Conservation (phyloP, 768 basidiomycete genomes). For the Lactifluus volemus region DNA sequence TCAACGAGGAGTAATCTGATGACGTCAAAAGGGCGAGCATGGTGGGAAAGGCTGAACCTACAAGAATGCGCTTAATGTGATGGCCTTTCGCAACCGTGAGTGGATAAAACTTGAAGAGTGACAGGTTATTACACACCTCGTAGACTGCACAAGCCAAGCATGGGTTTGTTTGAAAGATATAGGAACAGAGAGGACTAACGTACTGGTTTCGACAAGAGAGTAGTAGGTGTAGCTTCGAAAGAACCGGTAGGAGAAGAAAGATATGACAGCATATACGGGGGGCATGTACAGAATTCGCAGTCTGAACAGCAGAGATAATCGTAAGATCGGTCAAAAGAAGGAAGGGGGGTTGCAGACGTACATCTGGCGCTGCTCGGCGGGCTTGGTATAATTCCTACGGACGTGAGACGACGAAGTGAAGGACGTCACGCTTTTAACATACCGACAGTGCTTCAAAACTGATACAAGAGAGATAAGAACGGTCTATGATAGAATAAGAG, state of each 20-base stretch:
- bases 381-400: constrained; percentile 63
- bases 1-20: constrained; percentile 71
- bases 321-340: background rate
- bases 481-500: constrained; percentile 33
- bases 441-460: constrained; percentile 59
- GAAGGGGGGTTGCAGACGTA: constrained; percentile 24
- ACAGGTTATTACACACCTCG: constrained; percentile 37
- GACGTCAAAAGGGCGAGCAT: background rate
- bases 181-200: constrained; percentile 19
- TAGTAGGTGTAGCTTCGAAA: constrained; percentile 72
- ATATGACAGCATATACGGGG: constrained; percentile 69
- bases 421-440: constrained; percentile 19
- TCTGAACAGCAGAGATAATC: constrained; percentile 28
- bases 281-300: constrained; percentile 83
- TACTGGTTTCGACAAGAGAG: constrained; percentile 41
- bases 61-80: constrained; percentile 85
- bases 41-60: constrained; percentile 28
- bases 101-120: background rate
- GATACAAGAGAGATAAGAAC: constrained; percentile 49
- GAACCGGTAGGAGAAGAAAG: constrained; percentile 80
- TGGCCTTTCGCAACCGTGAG: constrained; percentile 37
- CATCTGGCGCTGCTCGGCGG: constrained; percentile 74
- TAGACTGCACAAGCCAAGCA: constrained; percentile 39
- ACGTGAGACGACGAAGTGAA: background rate
- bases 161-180: constrained; percentile 29